These are phyloP conservation scores for Clavispora fructus DNA, from an alignment of 805 yeast species.

Conservation along the genomic window DNA sequence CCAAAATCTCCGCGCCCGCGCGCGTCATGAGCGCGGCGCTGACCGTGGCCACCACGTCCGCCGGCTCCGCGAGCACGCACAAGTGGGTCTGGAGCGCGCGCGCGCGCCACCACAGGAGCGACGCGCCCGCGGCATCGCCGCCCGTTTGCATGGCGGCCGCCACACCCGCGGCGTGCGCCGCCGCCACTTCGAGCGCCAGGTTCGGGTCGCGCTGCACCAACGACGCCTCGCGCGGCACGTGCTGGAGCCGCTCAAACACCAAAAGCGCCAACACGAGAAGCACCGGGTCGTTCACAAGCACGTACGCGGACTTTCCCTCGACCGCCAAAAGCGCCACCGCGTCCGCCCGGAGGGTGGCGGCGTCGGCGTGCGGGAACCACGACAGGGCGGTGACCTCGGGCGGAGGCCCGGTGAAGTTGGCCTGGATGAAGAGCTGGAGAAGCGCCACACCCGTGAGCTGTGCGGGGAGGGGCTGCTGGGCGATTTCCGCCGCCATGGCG, in stretches of 20 bases:
- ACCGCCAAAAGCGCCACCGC: slow-evolving; percentile 40
- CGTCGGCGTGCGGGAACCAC: slow-evolving; percentile 23
- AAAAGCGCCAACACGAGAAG: slow-evolving; percentile 25
- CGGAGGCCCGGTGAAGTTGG: slow-evolving; percentile 81
- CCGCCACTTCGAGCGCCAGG: background rate
- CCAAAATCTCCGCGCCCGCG: slow-evolving; percentile 22
- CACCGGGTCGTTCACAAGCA: slow-evolving; percentile 36
- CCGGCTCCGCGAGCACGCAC: slow-evolving; percentile 59
- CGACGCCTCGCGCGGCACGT: slow-evolving; percentile 33
- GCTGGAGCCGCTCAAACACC: slow-evolving; percentile 39
- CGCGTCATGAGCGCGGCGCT: slow-evolving; percentile 37
- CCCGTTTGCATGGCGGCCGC: background rate
- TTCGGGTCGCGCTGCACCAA: slow-evolving; percentile 24
- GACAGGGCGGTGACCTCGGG: slow-evolving; percentile 33
- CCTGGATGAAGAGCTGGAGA: slow-evolving; percentile 65
- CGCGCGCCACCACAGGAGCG: slow-evolving; percentile 71
- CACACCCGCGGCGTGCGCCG: background rate
- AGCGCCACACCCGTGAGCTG: slow-evolving; percentile 52
- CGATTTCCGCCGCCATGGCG: background rate
- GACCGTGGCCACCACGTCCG: slow-evolving; percentile 43
- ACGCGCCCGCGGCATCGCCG: slow-evolving; percentile 33
- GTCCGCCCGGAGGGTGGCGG: slow-evolving; percentile 17
- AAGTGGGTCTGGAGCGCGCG: slow-evolving; percentile 62
- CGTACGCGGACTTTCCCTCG: slow-evolving; percentile 71
- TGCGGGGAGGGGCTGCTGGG: background rate